These are phyloP conservation scores for Diospyros lotus DNA, from an alignment of 148 eudicot genomes.

Conservation along the genomic window DNA sequence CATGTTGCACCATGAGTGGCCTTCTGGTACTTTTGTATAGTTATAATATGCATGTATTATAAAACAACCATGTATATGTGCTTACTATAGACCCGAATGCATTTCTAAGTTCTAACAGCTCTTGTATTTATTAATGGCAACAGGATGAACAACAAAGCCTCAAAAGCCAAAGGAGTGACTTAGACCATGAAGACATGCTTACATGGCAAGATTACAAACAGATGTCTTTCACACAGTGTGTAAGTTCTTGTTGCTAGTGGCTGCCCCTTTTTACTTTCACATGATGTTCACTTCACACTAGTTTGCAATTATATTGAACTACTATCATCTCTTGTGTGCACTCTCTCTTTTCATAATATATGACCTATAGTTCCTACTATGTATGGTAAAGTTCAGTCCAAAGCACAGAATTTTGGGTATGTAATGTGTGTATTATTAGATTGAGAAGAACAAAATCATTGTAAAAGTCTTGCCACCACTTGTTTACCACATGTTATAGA, in stretches of 20 bases:
- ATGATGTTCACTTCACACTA: neutral
- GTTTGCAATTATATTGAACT: neutral
- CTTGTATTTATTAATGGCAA: neutral
- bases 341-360: neutral
- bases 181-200: conserved; percentile 31
- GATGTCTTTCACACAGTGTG: conserved; percentile 59
- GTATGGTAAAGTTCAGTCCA: no score
- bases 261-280: neutral
- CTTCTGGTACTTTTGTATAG: no score
- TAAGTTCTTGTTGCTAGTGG: conserved; percentile 15
- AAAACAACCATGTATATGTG: no score
- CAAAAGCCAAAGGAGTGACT: conserved; percentile 17
- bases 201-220: conserved; percentile 53
- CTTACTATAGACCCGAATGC: neutral
- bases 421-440: no score
- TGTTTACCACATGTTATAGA: no score
- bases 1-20: no score
- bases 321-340: no score
- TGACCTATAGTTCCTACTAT: no score
- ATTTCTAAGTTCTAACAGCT: neutral
- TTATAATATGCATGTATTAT: no score
- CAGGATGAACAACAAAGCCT: conserved; percentile 51
- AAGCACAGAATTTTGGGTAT: no score
- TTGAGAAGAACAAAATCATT: no score
- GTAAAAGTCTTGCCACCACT: no score